Conservation (phyloP, 176 grass and related monocot species). For the Triticum aestivum region DNA sequence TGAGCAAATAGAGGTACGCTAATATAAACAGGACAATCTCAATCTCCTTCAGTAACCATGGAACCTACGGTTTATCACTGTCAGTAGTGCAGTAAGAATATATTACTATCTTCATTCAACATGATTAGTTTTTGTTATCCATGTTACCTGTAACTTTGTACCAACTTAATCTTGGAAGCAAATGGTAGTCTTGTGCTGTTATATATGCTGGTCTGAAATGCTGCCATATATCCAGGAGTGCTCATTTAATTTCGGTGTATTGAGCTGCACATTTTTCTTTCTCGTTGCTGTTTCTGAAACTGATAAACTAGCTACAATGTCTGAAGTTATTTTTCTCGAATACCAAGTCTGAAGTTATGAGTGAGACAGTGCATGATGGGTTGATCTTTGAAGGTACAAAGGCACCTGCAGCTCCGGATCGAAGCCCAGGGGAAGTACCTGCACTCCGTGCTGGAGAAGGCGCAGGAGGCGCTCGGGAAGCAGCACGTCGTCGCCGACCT, state of each 20-base stretch:
- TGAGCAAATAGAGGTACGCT: conserved; percentile 83
- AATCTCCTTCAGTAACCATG: neutral
- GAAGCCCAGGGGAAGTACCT: conserved; percentile 95
- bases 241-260: neutral
- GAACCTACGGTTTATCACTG: neutral
- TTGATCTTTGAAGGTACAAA: conserved; percentile 61
- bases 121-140: neutral
- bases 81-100: neutral
- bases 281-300: neutral
- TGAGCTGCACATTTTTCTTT: neutral
- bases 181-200: neutral
- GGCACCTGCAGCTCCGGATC: conserved; percentile 88
- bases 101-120: neutral
- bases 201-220: neutral
- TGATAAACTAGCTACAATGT: neutral
- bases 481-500: conserved; percentile 25
- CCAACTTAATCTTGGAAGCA: neutral
- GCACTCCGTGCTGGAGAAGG: conserved; percentile 95
- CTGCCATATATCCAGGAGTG: neutral
- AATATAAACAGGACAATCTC: neutral
- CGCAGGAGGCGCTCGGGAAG: conserved; percentile 78
- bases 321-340: neutral
- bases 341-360: neutral
- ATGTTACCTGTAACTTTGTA: neutral
- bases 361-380: neutral